phyloP scores from a whole-genome alignment of 805 yeast genomes.

The Yarrowia sp. region DNA sequence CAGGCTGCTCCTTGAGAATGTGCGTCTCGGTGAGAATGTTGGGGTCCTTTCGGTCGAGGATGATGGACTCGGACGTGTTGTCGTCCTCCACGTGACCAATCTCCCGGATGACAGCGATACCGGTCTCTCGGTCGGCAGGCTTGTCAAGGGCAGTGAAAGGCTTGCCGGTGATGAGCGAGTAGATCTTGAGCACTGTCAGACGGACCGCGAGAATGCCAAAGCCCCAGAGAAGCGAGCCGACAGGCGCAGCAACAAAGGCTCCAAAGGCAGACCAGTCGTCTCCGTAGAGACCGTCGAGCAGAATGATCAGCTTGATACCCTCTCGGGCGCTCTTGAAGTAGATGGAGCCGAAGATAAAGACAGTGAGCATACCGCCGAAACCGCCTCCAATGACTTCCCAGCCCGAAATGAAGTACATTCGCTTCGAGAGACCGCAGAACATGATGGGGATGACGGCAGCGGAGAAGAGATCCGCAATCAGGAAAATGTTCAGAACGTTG shows the following conservation, averaged over 20 bases:
- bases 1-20: neutral
- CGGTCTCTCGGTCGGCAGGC: slow-evolving; percentile 30
- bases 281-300: slow-evolving; percentile 65
- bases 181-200: slow-evolving; percentile 32
- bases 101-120: slow-evolving; percentile 16
- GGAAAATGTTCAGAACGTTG: slow-evolving; percentile 78
- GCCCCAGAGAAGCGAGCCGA: slow-evolving; percentile 68
- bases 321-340: slow-evolving; percentile 69
- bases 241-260: slow-evolving; percentile 88
- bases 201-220: slow-evolving; percentile 47
- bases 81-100: neutral
- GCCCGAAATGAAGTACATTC: slow-evolving; percentile 68
- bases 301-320: slow-evolving; percentile 72
- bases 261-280: slow-evolving; percentile 94
- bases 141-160: slow-evolving; percentile 42
- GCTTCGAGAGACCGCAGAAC: slow-evolving; percentile 70
- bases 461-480: slow-evolving; percentile 87
- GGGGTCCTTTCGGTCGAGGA: slow-evolving; percentile 17
- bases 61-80: slow-evolving; percentile 9
- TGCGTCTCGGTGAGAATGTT: neutral
- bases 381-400: slow-evolving; percentile 83
- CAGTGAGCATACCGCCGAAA: slow-evolving; percentile 73
- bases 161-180: slow-evolving; percentile 41
- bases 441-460: slow-evolving; percentile 82
- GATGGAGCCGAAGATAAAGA: slow-evolving; percentile 78